phyloP scores from a whole-genome alignment of 192 early-diverging fungal genomes.

The Coemansia sp. region DNA sequence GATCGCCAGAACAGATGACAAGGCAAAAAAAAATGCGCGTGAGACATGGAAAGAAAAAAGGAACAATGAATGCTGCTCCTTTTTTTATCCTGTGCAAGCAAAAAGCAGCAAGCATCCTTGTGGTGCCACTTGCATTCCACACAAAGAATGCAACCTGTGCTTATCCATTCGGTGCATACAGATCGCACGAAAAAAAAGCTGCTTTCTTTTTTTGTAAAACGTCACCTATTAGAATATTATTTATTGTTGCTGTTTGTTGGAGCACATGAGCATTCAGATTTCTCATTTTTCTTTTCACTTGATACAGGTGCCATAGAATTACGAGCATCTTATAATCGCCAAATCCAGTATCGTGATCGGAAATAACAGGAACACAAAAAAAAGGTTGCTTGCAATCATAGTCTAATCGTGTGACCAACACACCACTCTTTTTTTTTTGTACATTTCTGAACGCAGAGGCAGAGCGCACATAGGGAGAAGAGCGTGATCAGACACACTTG shows the following conservation, averaged over 20 bases:
- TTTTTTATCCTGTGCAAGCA: no score
- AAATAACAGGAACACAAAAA: not conserved
- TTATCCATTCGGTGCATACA: not conserved
- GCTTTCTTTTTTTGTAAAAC: not conserved
- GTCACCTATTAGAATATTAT: not conserved
- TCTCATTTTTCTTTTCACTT: not conserved
- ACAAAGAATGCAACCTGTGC: not conserved
- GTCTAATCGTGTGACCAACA: not conserved
- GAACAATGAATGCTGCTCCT: not conserved
- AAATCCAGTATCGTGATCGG: not conserved
- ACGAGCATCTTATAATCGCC: not conserved
- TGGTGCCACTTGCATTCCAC: not conserved
- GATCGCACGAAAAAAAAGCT: not conserved
- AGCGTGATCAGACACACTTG: no score
- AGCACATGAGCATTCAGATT: constrained; percentile 3
- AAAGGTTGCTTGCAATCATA: not conserved
- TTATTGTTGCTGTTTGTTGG: no score
- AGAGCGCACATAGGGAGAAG: not conserved
- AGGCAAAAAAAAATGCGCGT: not conserved
- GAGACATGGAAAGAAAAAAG: no score
- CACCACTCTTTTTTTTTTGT: not conserved
- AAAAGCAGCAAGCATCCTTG: no score
- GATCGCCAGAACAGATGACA: not conserved
- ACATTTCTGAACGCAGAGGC: not conserved
- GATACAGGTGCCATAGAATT: not conserved